These are phyloP conservation scores for Huntiella bhutanensis DNA, from an alignment of 2,329 filamentous ascomycete species.

Conservation along the genomic window DNA sequence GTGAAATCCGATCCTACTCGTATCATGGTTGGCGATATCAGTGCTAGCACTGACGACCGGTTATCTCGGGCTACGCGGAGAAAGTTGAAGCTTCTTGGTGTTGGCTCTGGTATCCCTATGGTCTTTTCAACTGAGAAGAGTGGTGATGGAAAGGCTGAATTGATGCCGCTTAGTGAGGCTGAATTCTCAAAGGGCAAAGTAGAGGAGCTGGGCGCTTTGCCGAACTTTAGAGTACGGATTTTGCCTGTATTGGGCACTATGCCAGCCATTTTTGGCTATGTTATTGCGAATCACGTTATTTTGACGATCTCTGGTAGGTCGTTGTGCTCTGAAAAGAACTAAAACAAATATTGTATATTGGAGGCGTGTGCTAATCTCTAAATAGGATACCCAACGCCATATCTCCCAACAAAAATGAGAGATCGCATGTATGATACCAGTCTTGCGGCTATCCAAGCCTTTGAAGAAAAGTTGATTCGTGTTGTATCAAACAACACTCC, in stretches of 20 bases:
- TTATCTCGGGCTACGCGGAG: constrained; percentile 71
- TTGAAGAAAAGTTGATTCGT: constrained; percentile 57
- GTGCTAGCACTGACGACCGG: constrained; percentile 68
- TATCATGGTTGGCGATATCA: constrained; percentile 82
- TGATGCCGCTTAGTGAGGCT: constrained; percentile 71
- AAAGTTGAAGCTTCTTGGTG: constrained; percentile 55
- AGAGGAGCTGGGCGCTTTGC: constrained; percentile 68
- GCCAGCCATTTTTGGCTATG: constrained; percentile 90
- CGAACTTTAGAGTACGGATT: constrained; percentile 88
- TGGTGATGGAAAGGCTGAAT: constrained; percentile 73
- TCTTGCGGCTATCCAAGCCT: constrained; percentile 52
- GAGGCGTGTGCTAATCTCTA: not conserved
- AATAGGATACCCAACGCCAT: constrained; percentile 68
- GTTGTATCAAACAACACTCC: constrained; percentile 14
- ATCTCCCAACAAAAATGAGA: constrained; percentile 58
- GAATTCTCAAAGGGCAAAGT: constrained; percentile 76
- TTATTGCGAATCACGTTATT: constrained; percentile 82
- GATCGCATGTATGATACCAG: constrained; percentile 89
- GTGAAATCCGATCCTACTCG: constrained; percentile 77
- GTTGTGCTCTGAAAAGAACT: not conserved
- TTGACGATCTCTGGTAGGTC: constrained; percentile 42
- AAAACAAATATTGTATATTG: not conserved
- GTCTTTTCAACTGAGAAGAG: constrained; percentile 86
- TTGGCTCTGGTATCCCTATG: constrained; percentile 71
- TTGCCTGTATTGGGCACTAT: constrained; percentile 89